These are phyloP conservation scores for Monilinia vaccinii-corymbosi DNA, from an alignment of 2,329 filamentous ascomycete genomes.

Conservation along the genomic window DNA sequence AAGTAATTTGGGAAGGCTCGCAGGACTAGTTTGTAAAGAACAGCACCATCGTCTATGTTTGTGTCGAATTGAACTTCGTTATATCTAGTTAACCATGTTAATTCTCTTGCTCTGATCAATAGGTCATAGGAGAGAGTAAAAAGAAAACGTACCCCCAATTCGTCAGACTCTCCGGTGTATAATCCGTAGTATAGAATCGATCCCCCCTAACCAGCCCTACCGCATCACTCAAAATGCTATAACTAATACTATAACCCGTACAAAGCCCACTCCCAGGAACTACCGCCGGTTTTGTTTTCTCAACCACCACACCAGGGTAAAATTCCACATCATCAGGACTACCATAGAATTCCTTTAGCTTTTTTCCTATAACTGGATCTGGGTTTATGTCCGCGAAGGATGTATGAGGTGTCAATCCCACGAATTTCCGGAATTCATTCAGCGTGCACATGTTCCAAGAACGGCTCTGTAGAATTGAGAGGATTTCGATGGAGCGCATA, in stretches of 20 bases:
- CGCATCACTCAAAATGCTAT: constrained; percentile 51
- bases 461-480: constrained; percentile 39
- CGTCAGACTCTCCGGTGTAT: constrained; percentile 58
- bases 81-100: neutral
- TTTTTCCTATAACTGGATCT: constrained; percentile 36
- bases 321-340: constrained; percentile 48
- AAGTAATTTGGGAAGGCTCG: constrained; percentile 73
- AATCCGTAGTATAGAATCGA: constrained; percentile 44
- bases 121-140: constrained; percentile 28
- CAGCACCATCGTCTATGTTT: constrained; percentile 64
- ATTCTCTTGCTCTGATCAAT: neutral
- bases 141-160: constrained; percentile 63
- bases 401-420: constrained; percentile 40
- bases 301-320: constrained; percentile 59
- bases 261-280: constrained; percentile 44
- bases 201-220: constrained; percentile 48
- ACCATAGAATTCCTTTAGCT: constrained; percentile 60
- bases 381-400: constrained; percentile 43
- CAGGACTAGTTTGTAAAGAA: constrained; percentile 75
- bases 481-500: constrained; percentile 38
- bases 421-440: constrained; percentile 40
- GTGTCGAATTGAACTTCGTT: neutral
- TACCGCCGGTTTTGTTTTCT: constrained; percentile 44
- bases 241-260: constrained; percentile 43
- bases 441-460: constrained; percentile 33